Evolutionary conservation across 306 rosid species (phyloP).

Genomic region (Fragaria iinumae): DNA sequence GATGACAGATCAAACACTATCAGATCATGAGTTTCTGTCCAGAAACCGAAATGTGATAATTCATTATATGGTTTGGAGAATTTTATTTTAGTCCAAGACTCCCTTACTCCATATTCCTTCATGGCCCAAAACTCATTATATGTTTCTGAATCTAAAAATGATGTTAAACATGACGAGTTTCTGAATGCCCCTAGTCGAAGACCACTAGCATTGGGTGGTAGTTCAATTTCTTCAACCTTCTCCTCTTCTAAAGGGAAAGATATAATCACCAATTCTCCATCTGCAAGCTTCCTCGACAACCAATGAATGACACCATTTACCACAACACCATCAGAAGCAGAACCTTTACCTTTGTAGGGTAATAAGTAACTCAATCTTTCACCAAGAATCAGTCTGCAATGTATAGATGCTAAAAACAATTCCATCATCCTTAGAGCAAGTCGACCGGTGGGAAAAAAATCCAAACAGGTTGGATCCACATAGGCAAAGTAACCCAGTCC

Average conservation of each 20-base stretch:
- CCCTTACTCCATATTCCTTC: background rate
- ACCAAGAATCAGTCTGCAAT: conserved; percentile 4
- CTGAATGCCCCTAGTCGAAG: background rate
- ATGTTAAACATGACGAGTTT: background rate
- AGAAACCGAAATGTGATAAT: background rate
- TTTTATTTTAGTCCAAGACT: background rate
- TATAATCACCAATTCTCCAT: background rate
- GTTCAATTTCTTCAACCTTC: background rate
- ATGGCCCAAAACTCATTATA: background rate
- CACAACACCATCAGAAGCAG: background rate
- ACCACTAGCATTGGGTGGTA: background rate
- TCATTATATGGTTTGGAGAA: too few species aligned
- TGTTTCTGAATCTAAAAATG: too few species aligned
- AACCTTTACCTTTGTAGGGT: background rate
- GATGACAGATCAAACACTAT: background rate
- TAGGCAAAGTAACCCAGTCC: too few species aligned
- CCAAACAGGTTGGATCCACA: too few species aligned
- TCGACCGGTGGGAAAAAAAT: too few species aligned
- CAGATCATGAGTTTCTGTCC: background rate
- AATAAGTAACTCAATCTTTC: background rate
- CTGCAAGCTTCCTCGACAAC: background rate
- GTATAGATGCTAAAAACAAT: conserved; percentile 3
- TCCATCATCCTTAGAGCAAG: background rate
- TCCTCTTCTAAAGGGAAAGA: background rate
- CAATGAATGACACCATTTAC: background rate